These are phyloP conservation scores for Leccinum longicurvipes DNA, from an alignment of 768 basidiomycete species.

Conservation along the genomic window DNA sequence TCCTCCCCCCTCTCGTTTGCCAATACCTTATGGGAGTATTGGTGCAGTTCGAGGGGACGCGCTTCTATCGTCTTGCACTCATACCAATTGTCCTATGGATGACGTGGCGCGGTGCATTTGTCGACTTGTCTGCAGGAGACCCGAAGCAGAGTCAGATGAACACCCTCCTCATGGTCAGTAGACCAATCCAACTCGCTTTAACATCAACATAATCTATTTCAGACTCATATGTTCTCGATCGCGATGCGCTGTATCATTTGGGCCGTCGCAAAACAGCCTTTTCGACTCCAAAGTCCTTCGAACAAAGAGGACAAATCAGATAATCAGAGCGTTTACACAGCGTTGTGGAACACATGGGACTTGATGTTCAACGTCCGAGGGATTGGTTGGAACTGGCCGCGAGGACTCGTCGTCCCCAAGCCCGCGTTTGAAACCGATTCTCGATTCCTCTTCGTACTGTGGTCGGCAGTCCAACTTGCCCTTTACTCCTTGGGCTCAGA, in stretches of 20 bases:
- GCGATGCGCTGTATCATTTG: conserved; percentile 17
- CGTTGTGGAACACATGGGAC: conserved; percentile 29
- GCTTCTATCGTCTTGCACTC: conserved; percentile 42
- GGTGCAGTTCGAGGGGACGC: conserved; percentile 43
- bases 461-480: background rate
- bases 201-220: background rate
- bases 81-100: conserved; percentile 46
- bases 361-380: conserved; percentile 24
- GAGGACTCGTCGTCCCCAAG: conserved; percentile 17
- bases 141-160: conserved; percentile 13
- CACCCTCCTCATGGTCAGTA: conserved; percentile 20
- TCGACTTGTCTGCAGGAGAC: conserved; percentile 24
- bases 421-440: conserved; percentile 8
- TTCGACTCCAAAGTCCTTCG: conserved; percentile 6
- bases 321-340: conserved; percentile 5
- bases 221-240: conserved; percentile 17
- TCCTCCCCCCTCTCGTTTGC: conserved; percentile 42
- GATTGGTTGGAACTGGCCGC: conserved; percentile 28
- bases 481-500: conserved; percentile 14
- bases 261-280: conserved; percentile 14
- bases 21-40: conserved; percentile 54
- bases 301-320: background rate
- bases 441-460: conserved; percentile 13
- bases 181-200: background rate
- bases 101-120: conserved; percentile 37